Conservation (phyloP, 345 rosid genomes). For the Sisymbrium irio region DNA sequence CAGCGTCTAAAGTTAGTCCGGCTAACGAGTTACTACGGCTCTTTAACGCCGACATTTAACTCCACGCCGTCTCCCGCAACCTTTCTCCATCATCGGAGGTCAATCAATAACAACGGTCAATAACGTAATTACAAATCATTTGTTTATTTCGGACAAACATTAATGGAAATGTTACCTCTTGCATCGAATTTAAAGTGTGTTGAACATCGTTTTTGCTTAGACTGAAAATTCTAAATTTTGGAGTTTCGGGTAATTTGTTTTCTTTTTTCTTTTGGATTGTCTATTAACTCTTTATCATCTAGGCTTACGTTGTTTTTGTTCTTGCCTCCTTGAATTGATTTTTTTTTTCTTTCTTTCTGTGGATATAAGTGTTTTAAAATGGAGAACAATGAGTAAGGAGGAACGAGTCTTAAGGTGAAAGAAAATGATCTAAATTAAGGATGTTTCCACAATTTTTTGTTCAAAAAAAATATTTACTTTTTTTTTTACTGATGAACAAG, state of each 20-base stretch:
- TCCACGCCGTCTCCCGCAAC: constrained; percentile 21
- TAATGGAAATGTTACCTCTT: constrained; percentile 26
- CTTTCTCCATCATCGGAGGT: constrained; percentile 13
- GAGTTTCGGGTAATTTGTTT: background rate
- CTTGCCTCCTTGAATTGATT: background rate
- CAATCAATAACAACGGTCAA: background rate
- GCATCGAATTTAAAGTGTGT: constrained; percentile 26
- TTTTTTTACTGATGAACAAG: background rate
- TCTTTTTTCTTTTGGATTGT: background rate
- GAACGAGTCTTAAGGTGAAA: constrained; percentile 31
- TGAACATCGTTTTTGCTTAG: constrained; percentile 7
- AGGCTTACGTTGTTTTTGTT: background rate
- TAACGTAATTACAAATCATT: background rate
- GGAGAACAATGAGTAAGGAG: constrained; percentile 5
- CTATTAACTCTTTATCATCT: background rate
- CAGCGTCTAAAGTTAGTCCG: constrained; percentile 42
- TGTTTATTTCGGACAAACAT: background rate
- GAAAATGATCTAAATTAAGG: constrained; percentile 9
- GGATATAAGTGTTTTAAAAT: background rate
- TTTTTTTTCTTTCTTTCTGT: too few species aligned
- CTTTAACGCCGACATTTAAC: constrained; percentile 53
- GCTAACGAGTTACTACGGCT: constrained; percentile 41
- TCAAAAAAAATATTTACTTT: background rate
- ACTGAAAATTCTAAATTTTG: background rate
- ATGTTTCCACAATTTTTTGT: background rate